Percentiles rank a stretch among this genome's conserved stretches.
These are phyloP conservation scores for Cladophialophora bantiana DNA, from an alignment of 2,329 filamentous ascomycete genomes.

Conservation along the genomic window DNA sequence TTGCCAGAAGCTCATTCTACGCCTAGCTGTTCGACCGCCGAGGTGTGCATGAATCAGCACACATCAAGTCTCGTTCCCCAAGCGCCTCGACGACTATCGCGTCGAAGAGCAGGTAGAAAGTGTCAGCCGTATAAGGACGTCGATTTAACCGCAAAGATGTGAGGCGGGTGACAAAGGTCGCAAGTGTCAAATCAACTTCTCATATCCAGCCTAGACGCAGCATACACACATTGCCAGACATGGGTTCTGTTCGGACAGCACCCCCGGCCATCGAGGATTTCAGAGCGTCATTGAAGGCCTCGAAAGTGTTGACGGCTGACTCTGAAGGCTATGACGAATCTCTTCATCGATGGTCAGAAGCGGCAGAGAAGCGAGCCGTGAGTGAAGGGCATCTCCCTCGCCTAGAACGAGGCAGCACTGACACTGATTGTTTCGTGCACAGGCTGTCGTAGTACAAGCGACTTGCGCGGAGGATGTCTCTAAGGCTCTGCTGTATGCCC, in stretches of 20 bases:
- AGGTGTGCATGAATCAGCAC: too few relatives aligned
- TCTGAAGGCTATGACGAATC: slow-evolving; percentile 4
- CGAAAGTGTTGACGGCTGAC: neutral
- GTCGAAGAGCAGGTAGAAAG: too few relatives aligned
- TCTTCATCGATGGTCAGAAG: slow-evolving; percentile 15
- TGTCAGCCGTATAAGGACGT: too few relatives aligned
- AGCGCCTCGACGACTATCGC: too few relatives aligned
- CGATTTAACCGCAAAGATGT: too few relatives aligned
- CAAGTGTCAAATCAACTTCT: too few relatives aligned
- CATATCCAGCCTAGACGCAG: too few relatives aligned
- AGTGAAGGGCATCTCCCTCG: neutral
- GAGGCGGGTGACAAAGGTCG: too few relatives aligned
- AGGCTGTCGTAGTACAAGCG: neutral
- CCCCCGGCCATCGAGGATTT: neutral
- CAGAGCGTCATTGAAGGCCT: neutral
- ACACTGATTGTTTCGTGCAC: neutral
- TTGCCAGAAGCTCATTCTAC: too few relatives aligned
- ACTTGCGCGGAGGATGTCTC: slow-evolving; percentile 3
- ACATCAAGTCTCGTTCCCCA: too few relatives aligned
- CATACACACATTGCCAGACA: neutral
- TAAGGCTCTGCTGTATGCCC: neutral
- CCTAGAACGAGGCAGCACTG: too few relatives aligned
- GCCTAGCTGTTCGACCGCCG: too few relatives aligned
- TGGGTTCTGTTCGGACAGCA: neutral
- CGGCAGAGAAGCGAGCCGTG: slow-evolving; percentile 14